A percentile compares a stretch with the other conserved stretches of the same genome.
phyloP scores from a whole-genome alignment of 495 filamentous ascomycete genomes.

The Oidiodendron maius region DNA sequence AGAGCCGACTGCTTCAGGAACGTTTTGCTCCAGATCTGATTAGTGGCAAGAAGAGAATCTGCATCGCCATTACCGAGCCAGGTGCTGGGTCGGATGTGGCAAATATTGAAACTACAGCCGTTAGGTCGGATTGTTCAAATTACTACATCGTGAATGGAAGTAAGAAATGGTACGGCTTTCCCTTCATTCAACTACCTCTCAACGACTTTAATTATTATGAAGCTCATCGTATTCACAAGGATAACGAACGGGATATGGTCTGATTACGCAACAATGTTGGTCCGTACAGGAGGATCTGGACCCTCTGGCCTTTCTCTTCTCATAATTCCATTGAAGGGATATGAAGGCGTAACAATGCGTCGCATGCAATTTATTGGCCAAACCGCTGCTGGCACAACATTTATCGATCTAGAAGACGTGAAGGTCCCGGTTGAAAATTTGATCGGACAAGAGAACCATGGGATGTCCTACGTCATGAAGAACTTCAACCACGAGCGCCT shows the following conservation, averaged over 20 bases:
- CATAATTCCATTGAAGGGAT: slow-evolving; percentile 58
- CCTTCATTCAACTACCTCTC: too few relatives aligned
- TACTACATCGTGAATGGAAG: slow-evolving; percentile 67
- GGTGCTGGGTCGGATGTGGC: slow-evolving; percentile 67
- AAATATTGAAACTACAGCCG: slow-evolving; percentile 61
- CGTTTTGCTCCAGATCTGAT: slow-evolving; percentile 59
- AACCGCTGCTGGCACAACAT: slow-evolving; percentile 61
- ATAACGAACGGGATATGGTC: slow-evolving; percentile 77
- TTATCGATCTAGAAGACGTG: slow-evolving; percentile 75
- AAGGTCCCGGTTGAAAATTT: slow-evolving; percentile 91
- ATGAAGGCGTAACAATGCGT: slow-evolving; percentile 60
- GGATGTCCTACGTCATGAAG: slow-evolving; percentile 74
- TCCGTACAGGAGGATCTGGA: slow-evolving; percentile 63
- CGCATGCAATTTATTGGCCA: slow-evolving; percentile 56
- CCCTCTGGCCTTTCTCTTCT: slow-evolving; percentile 57
- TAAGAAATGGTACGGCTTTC: slow-evolving; percentile 63
- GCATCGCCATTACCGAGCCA: slow-evolving; percentile 77
- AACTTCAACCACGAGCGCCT: slow-evolving; percentile 83
- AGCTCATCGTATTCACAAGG: slow-evolving; percentile 4
- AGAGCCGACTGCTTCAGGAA: slow-evolving; percentile 51
- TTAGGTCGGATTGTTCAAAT: slow-evolving; percentile 56
- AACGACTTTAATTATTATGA: not conserved
- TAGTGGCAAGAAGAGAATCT: slow-evolving; percentile 57
- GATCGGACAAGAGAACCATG: slow-evolving; percentile 62
- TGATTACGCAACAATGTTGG: slow-evolving; percentile 66